Conservation (phyloP, 257 asterid species). For the Coffea canephora region DNA sequence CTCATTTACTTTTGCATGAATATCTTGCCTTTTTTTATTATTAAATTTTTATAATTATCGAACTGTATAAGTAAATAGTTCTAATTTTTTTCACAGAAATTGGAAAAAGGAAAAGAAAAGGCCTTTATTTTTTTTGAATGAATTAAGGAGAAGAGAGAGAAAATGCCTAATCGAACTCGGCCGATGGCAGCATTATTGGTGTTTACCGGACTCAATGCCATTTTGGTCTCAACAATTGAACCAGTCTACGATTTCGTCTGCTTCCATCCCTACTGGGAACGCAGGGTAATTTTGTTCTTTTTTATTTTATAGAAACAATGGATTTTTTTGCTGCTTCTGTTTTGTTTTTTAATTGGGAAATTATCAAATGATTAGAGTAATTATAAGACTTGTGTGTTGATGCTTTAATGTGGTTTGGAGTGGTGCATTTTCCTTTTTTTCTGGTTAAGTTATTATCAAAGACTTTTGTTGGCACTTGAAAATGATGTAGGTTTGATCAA, state of each 20-base stretch:
- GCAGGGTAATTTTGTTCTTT: slow-evolving; percentile 49
- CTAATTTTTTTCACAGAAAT: neutral
- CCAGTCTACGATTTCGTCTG: slow-evolving; percentile 88
- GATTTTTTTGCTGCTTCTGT: neutral
- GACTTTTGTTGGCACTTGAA: too few species aligned
- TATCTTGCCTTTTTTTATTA: too few species aligned
- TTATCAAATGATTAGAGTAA: neutral
- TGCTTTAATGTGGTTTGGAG: neutral
- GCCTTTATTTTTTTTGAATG: neutral
- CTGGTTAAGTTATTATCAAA: neutral
- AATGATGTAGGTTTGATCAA: neutral
- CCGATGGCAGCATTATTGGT: slow-evolving; percentile 81
- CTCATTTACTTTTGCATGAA: too few species aligned
- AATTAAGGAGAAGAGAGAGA: neutral
- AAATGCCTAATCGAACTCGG: slow-evolving; percentile 88
- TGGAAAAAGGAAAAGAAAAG: neutral
- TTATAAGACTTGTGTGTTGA: neutral
- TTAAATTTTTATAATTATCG: too few species aligned
- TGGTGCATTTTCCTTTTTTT: neutral
- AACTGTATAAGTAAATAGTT: too few species aligned
- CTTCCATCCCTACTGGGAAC: slow-evolving; percentile 90
- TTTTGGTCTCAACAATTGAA: slow-evolving; percentile 60
- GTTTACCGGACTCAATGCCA: slow-evolving; percentile 78
- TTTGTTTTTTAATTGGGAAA: neutral
- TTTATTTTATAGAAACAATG: neutral